phyloP scores from a whole-genome alignment of 169 alveolate genomes.

The Haemoproteus tartakovskyi region DNA sequence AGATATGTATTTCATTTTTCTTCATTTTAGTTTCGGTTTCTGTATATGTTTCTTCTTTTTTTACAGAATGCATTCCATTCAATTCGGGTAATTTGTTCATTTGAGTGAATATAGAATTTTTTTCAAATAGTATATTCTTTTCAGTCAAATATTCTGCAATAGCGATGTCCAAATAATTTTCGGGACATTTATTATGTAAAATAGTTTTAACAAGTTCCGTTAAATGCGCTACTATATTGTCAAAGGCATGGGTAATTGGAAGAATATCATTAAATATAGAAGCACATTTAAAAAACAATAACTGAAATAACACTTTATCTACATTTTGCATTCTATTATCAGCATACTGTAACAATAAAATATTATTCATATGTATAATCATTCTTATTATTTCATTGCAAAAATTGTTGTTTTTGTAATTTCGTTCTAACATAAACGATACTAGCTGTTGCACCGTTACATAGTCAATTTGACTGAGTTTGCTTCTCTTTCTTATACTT shows the following conservation, averaged over 20 bases:
- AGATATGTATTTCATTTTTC: not conserved
- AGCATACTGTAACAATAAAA: slow-evolving; percentile 24
- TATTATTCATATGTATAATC: slow-evolving; percentile 53
- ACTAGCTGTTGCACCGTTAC: slow-evolving; percentile 20
- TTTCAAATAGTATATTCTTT: slow-evolving; percentile 19
- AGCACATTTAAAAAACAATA: slow-evolving; percentile 17
- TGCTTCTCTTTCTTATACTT: not conserved
- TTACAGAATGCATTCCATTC: not conserved
- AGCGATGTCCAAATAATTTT: slow-evolving; percentile 6
- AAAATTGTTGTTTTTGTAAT: slow-evolving; percentile 28
- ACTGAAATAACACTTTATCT: slow-evolving; percentile 37
- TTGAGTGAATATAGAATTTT: slow-evolving; percentile 19
- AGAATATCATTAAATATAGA: slow-evolving; percentile 35
- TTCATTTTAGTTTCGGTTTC: not conserved
- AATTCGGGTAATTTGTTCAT: not conserved
- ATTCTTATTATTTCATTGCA: slow-evolving; percentile 46
- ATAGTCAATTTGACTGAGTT: slow-evolving; percentile 2
- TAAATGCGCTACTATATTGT: slow-evolving; percentile 23
- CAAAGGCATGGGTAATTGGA: slow-evolving; percentile 5
- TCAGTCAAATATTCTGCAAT: slow-evolving; percentile 8
- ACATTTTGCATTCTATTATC: slow-evolving; percentile 4
- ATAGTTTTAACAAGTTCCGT: slow-evolving; percentile 38
- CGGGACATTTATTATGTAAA: slow-evolving; percentile 6
- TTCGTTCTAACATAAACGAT: slow-evolving; percentile 32
- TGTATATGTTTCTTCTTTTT: not conserved